Conservation (phyloP, 495 filamentous ascomycete species). For the Aspergillus hancockii region DNA sequence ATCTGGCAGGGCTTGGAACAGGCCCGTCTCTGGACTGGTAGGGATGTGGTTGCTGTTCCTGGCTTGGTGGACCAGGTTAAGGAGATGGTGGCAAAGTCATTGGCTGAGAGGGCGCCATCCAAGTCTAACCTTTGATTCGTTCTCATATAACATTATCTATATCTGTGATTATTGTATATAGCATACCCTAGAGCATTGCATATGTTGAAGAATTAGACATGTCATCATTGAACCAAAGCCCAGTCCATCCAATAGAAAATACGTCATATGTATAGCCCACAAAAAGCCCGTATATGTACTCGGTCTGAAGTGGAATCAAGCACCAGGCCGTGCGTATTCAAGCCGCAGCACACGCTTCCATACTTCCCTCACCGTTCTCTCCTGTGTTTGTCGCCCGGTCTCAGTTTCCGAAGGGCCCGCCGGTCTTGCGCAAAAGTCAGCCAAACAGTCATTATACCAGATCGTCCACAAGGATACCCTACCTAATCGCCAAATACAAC, state of each 20-base stretch:
- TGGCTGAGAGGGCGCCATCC: conserved; percentile 31
- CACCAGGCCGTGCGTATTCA: conserved; percentile 61
- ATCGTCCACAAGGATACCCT: conserved; percentile 12
- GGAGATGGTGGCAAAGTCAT: conserved; percentile 45
- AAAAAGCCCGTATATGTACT: background rate
- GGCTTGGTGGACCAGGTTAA: conserved; percentile 51
- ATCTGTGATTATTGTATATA: conserved; percentile 34
- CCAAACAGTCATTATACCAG: background rate
- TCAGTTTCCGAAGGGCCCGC: conserved; percentile 61
- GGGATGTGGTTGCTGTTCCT: conserved; percentile 53
- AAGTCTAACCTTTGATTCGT: conserved; percentile 32
- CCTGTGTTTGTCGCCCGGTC: conserved; percentile 61
- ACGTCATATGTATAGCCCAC: background rate
- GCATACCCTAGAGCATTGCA: conserved; percentile 30
- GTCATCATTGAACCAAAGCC: conserved; percentile 22
- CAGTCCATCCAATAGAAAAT: background rate
- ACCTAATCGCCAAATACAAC: conserved; percentile 66
- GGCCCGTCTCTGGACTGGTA: conserved; percentile 63
- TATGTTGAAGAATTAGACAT: conserved; percentile 18
- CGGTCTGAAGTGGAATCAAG: conserved; percentile 11
- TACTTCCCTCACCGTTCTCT: conserved; percentile 65
- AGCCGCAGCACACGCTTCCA: conserved; percentile 63
- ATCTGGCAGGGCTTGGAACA: conserved; percentile 78
- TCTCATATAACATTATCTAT: conserved; percentile 16
- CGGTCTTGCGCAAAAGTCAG: conserved; percentile 41